A percentile compares a stretch with the other conserved stretches of the same genome.
Conservation (phyloP, 1,284 basidiomycete species). For the Coniferiporia weirii region DNA sequence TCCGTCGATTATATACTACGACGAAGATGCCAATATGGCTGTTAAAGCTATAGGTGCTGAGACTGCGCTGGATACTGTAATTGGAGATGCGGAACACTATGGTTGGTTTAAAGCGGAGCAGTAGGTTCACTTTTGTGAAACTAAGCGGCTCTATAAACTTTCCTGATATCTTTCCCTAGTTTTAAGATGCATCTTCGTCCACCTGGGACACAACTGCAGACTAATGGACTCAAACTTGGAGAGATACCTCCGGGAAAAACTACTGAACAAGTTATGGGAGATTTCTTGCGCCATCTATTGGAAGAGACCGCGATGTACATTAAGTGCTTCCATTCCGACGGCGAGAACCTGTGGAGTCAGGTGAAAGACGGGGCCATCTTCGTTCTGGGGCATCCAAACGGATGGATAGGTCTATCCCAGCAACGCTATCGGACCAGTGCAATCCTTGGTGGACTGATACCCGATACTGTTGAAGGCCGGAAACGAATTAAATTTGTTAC, state of each 20-base stretch:
- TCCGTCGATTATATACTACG: constrained; percentile 69
- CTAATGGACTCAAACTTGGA: constrained; percentile 72
- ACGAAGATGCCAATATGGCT: constrained; percentile 40
- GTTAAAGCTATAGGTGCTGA: constrained; percentile 70
- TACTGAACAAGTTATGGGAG: constrained; percentile 67
- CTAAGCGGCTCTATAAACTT: constrained; percentile 1
- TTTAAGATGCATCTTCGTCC: constrained; percentile 76
- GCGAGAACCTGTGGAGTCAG: constrained; percentile 53
- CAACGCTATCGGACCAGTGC: constrained; percentile 68
- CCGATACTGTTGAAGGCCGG: constrained; percentile 63
- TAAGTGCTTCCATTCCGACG: constrained; percentile 66
- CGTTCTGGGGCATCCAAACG: constrained; percentile 71
- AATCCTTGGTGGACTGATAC: constrained; percentile 60
- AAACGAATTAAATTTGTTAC: constrained; percentile 70
- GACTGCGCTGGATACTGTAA: constrained; percentile 51
- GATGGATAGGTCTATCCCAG: constrained; percentile 79
- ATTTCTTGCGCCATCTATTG: constrained; percentile 70
- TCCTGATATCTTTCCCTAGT: constrained; percentile 31
- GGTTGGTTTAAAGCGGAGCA: constrained; percentile 68
- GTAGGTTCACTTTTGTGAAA: constrained; percentile 35
- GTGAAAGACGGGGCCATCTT: constrained; percentile 63
- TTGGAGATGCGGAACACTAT: constrained; percentile 64
- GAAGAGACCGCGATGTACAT: constrained; percentile 66
- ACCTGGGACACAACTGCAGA: constrained; percentile 65
- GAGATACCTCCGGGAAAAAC: constrained; percentile 56